phyloP scores from a whole-genome alignment of 768 basidiomycete genomes.

The Serendipita vermifera region DNA sequence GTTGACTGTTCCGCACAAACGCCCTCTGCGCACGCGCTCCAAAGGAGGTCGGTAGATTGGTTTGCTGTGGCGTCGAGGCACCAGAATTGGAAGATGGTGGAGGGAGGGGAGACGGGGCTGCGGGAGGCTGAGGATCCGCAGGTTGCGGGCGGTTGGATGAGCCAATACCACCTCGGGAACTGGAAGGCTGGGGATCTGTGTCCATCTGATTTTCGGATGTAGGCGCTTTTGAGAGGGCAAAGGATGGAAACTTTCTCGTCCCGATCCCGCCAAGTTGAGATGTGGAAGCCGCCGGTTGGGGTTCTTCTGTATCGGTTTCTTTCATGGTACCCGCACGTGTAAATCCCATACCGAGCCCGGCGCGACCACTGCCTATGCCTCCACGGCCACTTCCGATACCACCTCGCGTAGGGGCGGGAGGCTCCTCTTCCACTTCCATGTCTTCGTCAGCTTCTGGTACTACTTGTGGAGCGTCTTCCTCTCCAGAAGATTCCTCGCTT shows the following conservation, averaged over 20 bases:
- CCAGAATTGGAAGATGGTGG: background rate
- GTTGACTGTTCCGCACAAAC: constrained; percentile 16
- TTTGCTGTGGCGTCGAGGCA: constrained; percentile 15
- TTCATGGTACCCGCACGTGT: background rate
- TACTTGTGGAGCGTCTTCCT: constrained; percentile 14
- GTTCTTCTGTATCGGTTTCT: too few relatives aligned
- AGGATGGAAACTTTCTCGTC: too few relatives aligned
- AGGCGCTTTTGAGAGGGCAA: background rate
- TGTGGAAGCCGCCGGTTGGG: too few relatives aligned
- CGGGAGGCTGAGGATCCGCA: constrained; percentile 13
- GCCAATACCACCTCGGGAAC: constrained; percentile 15
- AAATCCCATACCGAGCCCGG: constrained; percentile 31
- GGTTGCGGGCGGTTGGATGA: constrained; percentile 21
- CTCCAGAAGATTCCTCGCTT: constrained; percentile 9
- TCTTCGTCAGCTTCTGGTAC: constrained; percentile 19
- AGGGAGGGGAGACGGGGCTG: background rate
- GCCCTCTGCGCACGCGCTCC: constrained; percentile 10
- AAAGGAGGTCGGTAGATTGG: constrained; percentile 23
- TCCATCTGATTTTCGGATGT: background rate
- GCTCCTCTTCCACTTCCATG: constrained; percentile 36
- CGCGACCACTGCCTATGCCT: background rate
- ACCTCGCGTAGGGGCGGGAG: constrained; percentile 25
- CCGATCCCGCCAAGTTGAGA: too few relatives aligned
- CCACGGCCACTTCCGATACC: constrained; percentile 22
- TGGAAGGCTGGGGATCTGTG: background rate